Conservation (phyloP, 768 basidiomycete genomes). For the Russula sp. region DNA sequence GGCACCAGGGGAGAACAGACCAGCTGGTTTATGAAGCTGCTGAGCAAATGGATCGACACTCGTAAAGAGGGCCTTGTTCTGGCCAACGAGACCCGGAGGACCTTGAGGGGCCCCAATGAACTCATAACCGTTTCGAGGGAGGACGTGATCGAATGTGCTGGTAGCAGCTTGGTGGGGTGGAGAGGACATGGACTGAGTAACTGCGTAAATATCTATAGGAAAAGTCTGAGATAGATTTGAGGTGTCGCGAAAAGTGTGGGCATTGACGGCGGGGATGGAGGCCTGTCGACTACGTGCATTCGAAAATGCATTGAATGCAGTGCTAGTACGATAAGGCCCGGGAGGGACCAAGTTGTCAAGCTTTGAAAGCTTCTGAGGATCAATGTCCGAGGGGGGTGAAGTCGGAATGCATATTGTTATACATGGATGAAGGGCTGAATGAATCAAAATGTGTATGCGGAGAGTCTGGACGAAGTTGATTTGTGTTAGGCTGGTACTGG, state of each 20-base stretch:
- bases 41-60: conserved; percentile 30
- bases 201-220: conserved; percentile 29
- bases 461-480: conserved; percentile 54
- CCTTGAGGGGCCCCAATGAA: conserved; percentile 21
- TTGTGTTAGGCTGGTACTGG: conserved; percentile 52
- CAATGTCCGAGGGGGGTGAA: conserved; percentile 23
- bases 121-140: conserved; percentile 25
- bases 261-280: conserved; percentile 20
- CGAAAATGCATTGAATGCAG: conserved; percentile 31
- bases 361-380: conserved; percentile 28
- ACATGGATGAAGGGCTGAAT: conserved; percentile 37
- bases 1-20: conserved; percentile 36
- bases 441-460: conserved; percentile 45
- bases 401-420: conserved; percentile 33
- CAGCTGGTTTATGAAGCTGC: conserved; percentile 25
- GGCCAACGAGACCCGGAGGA: conserved; percentile 22
- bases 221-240: conserved; percentile 30
- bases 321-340: conserved; percentile 30
- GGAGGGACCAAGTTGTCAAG: conserved; percentile 29
- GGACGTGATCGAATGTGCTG: conserved; percentile 25
- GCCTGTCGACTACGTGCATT: conserved; percentile 29
- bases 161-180: conserved; percentile 29
- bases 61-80: conserved; percentile 26
- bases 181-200: conserved; percentile 27
- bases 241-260: conserved; percentile 32